phyloP scores from a whole-genome alignment of 257 asterid genomes.

The Petunia secreta region DNA sequence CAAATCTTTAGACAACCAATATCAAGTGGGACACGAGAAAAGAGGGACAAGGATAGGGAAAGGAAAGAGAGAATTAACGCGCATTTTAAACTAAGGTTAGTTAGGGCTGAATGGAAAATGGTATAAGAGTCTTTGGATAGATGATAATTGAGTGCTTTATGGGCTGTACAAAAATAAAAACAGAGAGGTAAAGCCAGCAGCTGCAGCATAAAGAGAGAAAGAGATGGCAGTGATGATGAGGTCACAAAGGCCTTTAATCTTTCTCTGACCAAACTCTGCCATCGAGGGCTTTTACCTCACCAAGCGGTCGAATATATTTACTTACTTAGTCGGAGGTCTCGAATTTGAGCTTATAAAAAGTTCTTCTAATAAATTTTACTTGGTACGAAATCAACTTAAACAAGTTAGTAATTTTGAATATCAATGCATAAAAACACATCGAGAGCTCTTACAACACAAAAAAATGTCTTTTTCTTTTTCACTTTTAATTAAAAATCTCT shows the following conservation, averaged over 20 bases:
- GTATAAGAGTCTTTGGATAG: constrained; percentile 4
- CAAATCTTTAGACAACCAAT: not conserved
- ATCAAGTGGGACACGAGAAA: constrained; percentile 5
- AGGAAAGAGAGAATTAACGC: not conserved
- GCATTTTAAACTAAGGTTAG: not conserved
- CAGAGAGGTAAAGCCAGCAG: not conserved
- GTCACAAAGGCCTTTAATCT: constrained; percentile 66
- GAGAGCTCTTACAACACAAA: no score
- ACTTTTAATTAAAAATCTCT: no score
- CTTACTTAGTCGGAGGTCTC: no score
- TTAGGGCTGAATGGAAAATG: not conserved
- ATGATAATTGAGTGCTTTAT: not conserved
- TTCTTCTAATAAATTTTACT: not conserved
- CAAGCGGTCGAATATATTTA: not conserved
- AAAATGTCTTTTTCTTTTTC: no score
- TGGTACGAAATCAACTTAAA: not conserved
- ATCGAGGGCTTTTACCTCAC: constrained; percentile 46
- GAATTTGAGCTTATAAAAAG: no score
- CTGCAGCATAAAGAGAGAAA: constrained; percentile 11
- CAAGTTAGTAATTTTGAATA: no score
- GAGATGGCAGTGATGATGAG: constrained; percentile 38
- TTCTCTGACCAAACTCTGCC: constrained; percentile 82
- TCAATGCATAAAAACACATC: no score
- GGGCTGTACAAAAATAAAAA: not conserved
- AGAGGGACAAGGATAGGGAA: not conserved